phyloP scores from a whole-genome alignment of 331 rosid genomes.

The Dryas integrifolia region DNA sequence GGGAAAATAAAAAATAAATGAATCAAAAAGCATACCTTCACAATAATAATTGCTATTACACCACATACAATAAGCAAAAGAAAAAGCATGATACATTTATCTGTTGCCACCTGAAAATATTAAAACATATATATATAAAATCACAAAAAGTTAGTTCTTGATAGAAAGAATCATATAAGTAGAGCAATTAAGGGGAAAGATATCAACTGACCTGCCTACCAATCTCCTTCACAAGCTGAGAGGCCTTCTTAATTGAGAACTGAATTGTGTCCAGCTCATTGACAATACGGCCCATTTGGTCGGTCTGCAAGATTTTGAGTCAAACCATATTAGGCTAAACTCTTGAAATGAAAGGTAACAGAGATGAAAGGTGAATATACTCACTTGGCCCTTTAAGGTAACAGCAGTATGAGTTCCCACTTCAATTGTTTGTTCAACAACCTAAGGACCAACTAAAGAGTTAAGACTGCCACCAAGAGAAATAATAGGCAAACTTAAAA shows the following conservation, averaged over 20 bases:
- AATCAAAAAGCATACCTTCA: constrained; percentile 62
- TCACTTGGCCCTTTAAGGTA: constrained; percentile 92
- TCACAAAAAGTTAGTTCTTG: constrained; percentile 17
- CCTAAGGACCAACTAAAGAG: constrained; percentile 42
- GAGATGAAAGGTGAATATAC: constrained; percentile 33
- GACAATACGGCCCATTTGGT: constrained; percentile 96
- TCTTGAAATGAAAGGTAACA: constrained; percentile 2
- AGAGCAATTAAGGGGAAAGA: neutral
- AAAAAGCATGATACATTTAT: constrained; percentile 96
- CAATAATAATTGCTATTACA: constrained; percentile 89
- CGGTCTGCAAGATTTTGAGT: constrained; percentile 59
- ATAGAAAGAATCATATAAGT: constrained; percentile 3
- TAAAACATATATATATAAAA: neutral
- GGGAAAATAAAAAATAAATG: constrained; percentile 7
- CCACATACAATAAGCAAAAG: constrained; percentile 87
- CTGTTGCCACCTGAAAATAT: constrained; percentile 88
- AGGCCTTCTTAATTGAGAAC: constrained; percentile 94
- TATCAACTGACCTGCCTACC: constrained; percentile 81
- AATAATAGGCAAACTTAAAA: constrained; percentile 12
- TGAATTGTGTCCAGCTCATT: constrained; percentile 97
- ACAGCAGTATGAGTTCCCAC: constrained; percentile 95
- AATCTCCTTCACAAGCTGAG: constrained; percentile 97
- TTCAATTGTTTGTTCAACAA: constrained; percentile 90
- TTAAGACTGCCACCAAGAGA: constrained; percentile 27
- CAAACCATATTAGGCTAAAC: constrained; percentile 17